Conservation (phyloP, 106 monocot species). For the Apostasia shenzhenica region DNA sequence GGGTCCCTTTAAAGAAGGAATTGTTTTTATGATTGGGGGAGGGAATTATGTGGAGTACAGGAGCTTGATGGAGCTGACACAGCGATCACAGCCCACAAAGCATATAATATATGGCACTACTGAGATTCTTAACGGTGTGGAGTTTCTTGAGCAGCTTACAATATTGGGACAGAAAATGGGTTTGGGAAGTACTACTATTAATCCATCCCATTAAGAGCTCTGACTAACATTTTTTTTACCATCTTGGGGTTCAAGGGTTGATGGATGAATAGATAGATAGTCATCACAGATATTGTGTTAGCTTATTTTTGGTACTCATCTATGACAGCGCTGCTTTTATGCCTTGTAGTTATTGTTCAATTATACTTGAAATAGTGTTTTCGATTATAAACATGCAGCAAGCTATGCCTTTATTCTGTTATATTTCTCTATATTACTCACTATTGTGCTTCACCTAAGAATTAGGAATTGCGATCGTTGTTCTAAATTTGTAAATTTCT, state of each 20-base stretch:
- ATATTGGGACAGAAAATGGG: slow-evolving; percentile 85
- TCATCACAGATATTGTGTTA: not conserved
- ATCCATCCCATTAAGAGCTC: slow-evolving; percentile 14
- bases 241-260: not conserved
- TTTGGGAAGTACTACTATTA: slow-evolving; percentile 37
- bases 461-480: too few species aligned
- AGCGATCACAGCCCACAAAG: slow-evolving; percentile 57
- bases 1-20: slow-evolving; percentile 92
- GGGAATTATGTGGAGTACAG: slow-evolving; percentile 93
- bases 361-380: too few species aligned
- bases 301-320: not conserved
- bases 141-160: slow-evolving; percentile 79
- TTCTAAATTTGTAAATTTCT: too few species aligned
- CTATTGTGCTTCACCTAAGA: too few species aligned
- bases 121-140: slow-evolving; percentile 68
- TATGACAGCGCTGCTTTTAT: too few species aligned
- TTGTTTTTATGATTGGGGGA: slow-evolving; percentile 97
- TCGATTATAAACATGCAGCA: too few species aligned
- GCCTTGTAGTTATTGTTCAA: too few species aligned
- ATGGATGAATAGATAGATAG: not conserved
- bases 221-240: not conserved
- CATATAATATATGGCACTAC: slow-evolving; percentile 92
- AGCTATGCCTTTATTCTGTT: too few species aligned
- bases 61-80: slow-evolving; percentile 80
- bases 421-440: too few species aligned